Evolutionary conservation across 441 rosid genomes (phyloP).

Genomic region (California macrophylla): DNA sequence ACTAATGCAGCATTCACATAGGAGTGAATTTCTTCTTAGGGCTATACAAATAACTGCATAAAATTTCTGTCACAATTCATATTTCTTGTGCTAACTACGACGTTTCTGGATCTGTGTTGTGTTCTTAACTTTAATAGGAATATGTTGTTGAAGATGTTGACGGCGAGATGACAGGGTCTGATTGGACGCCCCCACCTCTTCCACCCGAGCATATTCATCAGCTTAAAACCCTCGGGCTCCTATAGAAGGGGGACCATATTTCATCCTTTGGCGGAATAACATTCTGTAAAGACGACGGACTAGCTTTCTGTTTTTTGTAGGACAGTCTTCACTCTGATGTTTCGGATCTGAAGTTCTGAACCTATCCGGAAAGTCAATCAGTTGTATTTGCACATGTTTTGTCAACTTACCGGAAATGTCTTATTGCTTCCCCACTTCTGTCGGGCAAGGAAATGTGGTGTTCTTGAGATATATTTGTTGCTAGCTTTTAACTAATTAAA

Average conservation of each 20-base stretch:
- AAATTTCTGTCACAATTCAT: neutral
- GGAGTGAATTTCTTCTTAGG: neutral
- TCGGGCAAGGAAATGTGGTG: too few species aligned
- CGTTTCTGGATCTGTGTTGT: neutral
- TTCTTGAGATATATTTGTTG: neutral
- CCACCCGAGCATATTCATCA: slow-evolving; percentile 86
- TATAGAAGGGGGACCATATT: slow-evolving; percentile 31
- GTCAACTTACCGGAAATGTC: too few species aligned
- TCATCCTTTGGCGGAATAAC: slow-evolving; percentile 21
- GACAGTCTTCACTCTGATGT: too few species aligned
- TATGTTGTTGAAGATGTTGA: slow-evolving; percentile 98
- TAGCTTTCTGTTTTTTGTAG: slow-evolving; percentile 7
- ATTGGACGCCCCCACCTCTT: slow-evolving; percentile 85
- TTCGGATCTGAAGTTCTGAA: too few species aligned
- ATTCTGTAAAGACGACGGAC: slow-evolving; percentile 20
- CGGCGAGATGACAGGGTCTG: slow-evolving; percentile 71
- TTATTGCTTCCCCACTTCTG: too few species aligned
- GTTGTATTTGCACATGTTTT: too few species aligned
- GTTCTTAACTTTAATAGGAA: slow-evolving; percentile 36
- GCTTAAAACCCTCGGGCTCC: slow-evolving; percentile 82
- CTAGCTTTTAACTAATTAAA: neutral
- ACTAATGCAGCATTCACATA: too few species aligned
- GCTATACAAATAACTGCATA: too few species aligned
- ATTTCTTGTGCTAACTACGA: neutral
- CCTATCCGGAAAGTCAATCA: too few species aligned